Evolutionary conservation across 2,329 filamentous ascomycete species (phyloP).

Genomic region (Fusarium temperatum): DNA sequence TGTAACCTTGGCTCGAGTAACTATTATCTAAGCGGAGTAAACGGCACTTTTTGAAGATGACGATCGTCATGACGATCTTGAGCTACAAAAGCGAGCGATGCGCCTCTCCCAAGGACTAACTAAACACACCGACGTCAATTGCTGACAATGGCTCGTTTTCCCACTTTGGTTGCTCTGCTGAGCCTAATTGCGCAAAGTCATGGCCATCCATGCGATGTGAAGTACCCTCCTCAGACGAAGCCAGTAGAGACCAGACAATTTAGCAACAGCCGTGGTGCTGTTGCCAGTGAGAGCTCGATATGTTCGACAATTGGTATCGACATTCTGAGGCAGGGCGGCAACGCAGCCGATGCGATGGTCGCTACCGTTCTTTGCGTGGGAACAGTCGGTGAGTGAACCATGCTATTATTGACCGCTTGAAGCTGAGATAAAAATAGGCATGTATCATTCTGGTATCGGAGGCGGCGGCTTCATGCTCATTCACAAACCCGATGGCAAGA

Average conservation of each 20-base stretch:
- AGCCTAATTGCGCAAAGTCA: slow-evolving; percentile 3
- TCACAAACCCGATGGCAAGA: slow-evolving; percentile 64
- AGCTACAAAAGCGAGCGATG: not conserved
- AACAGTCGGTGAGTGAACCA: slow-evolving; percentile 52
- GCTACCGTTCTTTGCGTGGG: slow-evolving; percentile 72
- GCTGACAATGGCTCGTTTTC: not conserved
- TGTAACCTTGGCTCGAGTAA: not conserved
- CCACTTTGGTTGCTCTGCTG: slow-evolving; percentile 1
- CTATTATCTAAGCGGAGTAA: not conserved
- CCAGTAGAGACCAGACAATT: slow-evolving; percentile 3
- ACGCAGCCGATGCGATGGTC: slow-evolving; percentile 73
- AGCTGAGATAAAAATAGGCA: slow-evolving; percentile 43
- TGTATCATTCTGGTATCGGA: slow-evolving; percentile 76
- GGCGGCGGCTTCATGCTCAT: slow-evolving; percentile 84
- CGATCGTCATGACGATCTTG: not conserved
- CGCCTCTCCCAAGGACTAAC: not conserved
- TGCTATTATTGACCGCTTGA: accelerated
- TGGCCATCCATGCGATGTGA: slow-evolving; percentile 6
- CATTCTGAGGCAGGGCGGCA: slow-evolving; percentile 67
- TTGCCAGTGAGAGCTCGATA: slow-evolving; percentile 67
- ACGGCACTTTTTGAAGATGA: not conserved
- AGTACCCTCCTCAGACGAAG: slow-evolving; percentile 18
- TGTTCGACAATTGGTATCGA: slow-evolving; percentile 63
- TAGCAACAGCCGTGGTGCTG: slow-evolving; percentile 58
- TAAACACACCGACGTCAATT: no score